These are phyloP conservation scores for Hyphopichia homilentoma DNA, from an alignment of 805 yeast species.

Conservation along the genomic window DNA sequence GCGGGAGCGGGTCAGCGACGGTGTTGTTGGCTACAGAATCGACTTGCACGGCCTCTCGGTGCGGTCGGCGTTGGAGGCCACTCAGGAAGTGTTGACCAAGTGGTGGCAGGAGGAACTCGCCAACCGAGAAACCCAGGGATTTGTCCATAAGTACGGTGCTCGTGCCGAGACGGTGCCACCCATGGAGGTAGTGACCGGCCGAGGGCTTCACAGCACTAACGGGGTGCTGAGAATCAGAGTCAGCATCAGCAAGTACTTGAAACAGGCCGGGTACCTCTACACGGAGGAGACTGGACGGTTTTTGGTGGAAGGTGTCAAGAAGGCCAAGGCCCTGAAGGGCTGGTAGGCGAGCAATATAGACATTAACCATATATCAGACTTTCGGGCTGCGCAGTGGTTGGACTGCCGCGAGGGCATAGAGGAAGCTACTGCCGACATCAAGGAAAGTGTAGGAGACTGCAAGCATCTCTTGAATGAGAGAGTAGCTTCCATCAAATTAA, in stretches of 20 bases:
- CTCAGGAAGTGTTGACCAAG: conserved; percentile 29
- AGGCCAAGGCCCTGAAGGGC: conserved; percentile 1
- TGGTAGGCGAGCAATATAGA: conserved; percentile 2
- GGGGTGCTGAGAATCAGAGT: conserved; percentile 50
- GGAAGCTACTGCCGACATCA: too few relatives aligned
- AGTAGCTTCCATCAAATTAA: too few relatives aligned
- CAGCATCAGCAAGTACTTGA: conserved; percentile 28
- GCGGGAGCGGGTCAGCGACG: conserved; percentile 3
- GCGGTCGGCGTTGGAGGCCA: conserved; percentile 40
- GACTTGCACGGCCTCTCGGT: conserved; percentile 60
- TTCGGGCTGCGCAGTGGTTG: too few relatives aligned
- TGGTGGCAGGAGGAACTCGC: conserved; percentile 66
- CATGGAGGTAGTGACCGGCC: conserved; percentile 55
- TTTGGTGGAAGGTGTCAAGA: not conserved
- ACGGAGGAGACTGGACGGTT: not conserved
- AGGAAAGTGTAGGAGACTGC: too few relatives aligned
- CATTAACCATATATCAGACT: too few relatives aligned
- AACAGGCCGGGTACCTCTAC: not conserved
- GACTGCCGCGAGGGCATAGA: too few relatives aligned
- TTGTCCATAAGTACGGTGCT: conserved; percentile 25
- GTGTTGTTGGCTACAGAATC: conserved; percentile 15
- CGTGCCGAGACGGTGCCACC: conserved; percentile 41
- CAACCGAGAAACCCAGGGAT: conserved; percentile 39
- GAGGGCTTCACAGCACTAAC: conserved; percentile 64
- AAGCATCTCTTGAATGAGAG: too few relatives aligned